These are phyloP conservation scores for Microdochium paspali DNA, from an alignment of 2,329 filamentous ascomycete species.

Conservation along the genomic window DNA sequence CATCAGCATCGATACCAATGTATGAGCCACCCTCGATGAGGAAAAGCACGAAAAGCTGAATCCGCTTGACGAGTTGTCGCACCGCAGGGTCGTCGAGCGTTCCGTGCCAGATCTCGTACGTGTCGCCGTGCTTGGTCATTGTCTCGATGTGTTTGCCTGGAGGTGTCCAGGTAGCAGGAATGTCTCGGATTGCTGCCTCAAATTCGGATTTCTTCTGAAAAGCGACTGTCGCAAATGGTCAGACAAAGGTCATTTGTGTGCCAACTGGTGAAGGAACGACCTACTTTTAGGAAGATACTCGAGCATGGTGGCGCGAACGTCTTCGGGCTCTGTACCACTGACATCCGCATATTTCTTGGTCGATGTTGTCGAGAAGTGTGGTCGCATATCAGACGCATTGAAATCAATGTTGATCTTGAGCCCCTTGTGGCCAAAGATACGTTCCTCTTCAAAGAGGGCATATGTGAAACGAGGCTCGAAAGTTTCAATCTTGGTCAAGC, in stretches of 20 bases:
- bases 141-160: slow-evolving; percentile 64
- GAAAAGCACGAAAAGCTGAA: slow-evolving; percentile 75
- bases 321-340: slow-evolving; percentile 58
- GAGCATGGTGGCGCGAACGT: slow-evolving; percentile 56
- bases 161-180: slow-evolving; percentile 49
- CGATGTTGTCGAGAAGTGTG: slow-evolving; percentile 63
- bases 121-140: slow-evolving; percentile 49
- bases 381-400: slow-evolving; percentile 64
- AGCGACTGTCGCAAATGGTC: slow-evolving; percentile 40
- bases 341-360: slow-evolving; percentile 61
- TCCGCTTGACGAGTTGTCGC: slow-evolving; percentile 62
- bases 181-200: slow-evolving; percentile 42
- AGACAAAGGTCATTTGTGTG: background rate
- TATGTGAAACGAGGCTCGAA: slow-evolving; percentile 89
- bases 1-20: slow-evolving; percentile 41
- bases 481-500: slow-evolving; percentile 47
- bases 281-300: slow-evolving; percentile 59
- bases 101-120: slow-evolving; percentile 80
- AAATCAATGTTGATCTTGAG: slow-evolving; percentile 66
- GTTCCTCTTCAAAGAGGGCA: slow-evolving; percentile 85
- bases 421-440: slow-evolving; percentile 81
- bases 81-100: slow-evolving; percentile 62
- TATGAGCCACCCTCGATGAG: slow-evolving; percentile 90
- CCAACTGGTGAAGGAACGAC: slow-evolving; percentile 8
- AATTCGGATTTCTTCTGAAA: slow-evolving; percentile 56